Evolutionary conservation across 148 eudicot species (phyloP), one percentile per base, ranked within the genome.

Genomic region (Camellia lanceoleosa): DNA sequence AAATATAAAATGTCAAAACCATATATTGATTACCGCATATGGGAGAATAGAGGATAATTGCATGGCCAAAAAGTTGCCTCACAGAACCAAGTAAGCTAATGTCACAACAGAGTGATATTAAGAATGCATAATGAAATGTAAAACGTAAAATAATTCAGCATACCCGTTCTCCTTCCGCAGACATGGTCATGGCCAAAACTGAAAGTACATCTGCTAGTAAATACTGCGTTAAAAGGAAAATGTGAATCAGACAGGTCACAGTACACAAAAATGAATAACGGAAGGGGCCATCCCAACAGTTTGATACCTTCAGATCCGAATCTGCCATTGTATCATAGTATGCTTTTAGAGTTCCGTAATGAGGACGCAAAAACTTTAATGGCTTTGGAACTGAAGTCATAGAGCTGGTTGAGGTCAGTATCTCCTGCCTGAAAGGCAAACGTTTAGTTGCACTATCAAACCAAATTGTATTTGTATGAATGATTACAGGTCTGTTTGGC

Each of bases 341-440:
- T 58, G 90, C 84, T 83, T 95, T 92, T 8, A 95, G 77, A 56
- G 98, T 89, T 78, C 91, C 94, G 86, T 95, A 95, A 88, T 93
- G 97, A 46, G 97, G 94, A 42, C 96, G 96, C 63, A 93, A 89
- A 86, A 93, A 93, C 78, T 93, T 95, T 63, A 95, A 78, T 76
- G 97, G 96, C 90, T 95, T 93, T 58, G 98, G 97, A 13, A 95
- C 96, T 55, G 96, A 90, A 52, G 98, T 93, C 97, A 95, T 95
- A 60, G 98, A 93, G 82, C 97, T 95, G 74, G 96, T 93, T 43
- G 98, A 86, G 73, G 88, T 93, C 51, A 91, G 89, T 60, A 95
- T 95, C 84, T 93, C 97, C 81, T 93, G 94, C 91, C 98, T 95
- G 74, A 60, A 82, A 49, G 58, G 71, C 11, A 67, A 67, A 67